phyloP scores from a whole-genome alignment of 2,329 filamentous ascomycete genomes.

The Kalmusia sp. region DNA sequence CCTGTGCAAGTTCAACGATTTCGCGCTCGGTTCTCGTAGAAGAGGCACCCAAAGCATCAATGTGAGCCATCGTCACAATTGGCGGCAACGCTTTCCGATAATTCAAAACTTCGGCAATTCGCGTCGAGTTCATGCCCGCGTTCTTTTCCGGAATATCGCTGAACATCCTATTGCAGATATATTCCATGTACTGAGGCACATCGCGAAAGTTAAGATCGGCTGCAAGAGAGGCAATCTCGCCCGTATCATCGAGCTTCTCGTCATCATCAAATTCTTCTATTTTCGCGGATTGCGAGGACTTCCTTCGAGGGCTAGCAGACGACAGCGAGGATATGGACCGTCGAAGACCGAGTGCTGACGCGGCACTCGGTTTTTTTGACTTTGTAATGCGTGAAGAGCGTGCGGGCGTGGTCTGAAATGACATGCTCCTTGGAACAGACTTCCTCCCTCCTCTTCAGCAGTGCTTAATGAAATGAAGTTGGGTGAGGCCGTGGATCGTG shows the following conservation, averaged over 20 bases:
- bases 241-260: constrained; percentile 64
- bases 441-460: neutral
- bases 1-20: constrained; percentile 65
- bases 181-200: constrained; percentile 68
- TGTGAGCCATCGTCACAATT: constrained; percentile 69
- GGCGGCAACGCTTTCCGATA: constrained; percentile 67
- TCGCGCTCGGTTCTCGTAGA: constrained; percentile 73
- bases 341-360: constrained; percentile 34
- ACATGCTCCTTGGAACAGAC: constrained; percentile 19
- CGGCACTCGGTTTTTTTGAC: constrained; percentile 28
- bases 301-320: constrained; percentile 43
- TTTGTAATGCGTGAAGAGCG: constrained; percentile 41
- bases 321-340: constrained; percentile 48
- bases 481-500: no score
- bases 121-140: constrained; percentile 68
- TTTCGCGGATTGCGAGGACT: constrained; percentile 31
- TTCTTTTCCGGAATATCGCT: constrained; percentile 63
- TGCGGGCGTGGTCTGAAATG: constrained; percentile 38
- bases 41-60: constrained; percentile 68
- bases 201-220: constrained; percentile 65
- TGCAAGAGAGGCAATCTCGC: constrained; percentile 62
- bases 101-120: constrained; percentile 69
- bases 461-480: neutral
- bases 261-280: constrained; percentile 45
- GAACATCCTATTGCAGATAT: constrained; percentile 70